Evolutionary conservation across 805 yeast species (phyloP), one percentile per base, ranked within the genome.

Genomic region (Kodamaea neixiangensis): DNA sequence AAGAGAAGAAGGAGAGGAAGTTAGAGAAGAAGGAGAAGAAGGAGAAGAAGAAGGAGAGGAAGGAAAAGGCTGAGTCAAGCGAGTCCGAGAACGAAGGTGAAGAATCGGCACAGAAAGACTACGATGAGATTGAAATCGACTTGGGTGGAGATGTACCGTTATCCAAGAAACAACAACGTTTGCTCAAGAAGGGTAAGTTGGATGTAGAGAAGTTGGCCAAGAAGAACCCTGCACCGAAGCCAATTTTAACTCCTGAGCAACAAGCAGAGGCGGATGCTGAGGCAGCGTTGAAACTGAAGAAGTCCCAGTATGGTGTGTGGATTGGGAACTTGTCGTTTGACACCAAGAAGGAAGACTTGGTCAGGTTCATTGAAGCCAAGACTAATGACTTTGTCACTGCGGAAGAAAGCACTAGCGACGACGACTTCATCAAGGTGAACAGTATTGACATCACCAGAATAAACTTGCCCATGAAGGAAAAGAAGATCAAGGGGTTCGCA

Each of bases 281-380:
- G n/a, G 66, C 64, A 19, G 70, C 65, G 40, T 56, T 61, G 15
- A 55, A 58, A 46, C 51, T 66, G 2, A 73, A 72, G 47, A 75
- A 75, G 62, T 78, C 85, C 3, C 81, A 78, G 49, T 80, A 71
- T 60, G 96, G 96, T 42, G 94, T 91, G 33, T 94, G 99, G 99
- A 81, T 94, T 44, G 99, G 99, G 40, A 94, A 94, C 65, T 70
- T 94, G 55, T 78, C 97, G 0, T 94, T 86, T 61, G 94, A 89
- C 47, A 89, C 97, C 4, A 77, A 85, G 0, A 83, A 79, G 58
- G 93, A 87, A 33, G 96, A 91, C 55, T 63, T 94, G 31, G 72
- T 73, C 11, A 76, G 83, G 48, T 90, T 87, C 56, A 68, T 94
- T 6, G 70, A 77, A 1, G 77, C 80, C 7, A 88, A 86, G 62